These are phyloP conservation scores for Podaxis carcinomalis DNA, from an alignment of 768 basidiomycete species.

Conservation along the genomic window DNA sequence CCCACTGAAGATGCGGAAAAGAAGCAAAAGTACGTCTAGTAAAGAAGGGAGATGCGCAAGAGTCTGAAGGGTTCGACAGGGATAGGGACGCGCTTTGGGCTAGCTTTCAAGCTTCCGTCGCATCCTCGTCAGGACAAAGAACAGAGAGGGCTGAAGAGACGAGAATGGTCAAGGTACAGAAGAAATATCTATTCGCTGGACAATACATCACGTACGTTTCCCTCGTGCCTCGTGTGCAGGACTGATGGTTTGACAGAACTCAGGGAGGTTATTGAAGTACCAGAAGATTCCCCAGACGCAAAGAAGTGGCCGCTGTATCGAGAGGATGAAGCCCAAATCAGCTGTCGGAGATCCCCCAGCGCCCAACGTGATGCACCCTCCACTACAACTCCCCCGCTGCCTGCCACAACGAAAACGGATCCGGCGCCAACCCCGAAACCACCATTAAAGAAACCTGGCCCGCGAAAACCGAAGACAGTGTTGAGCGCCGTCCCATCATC, in stretches of 20 bases:
- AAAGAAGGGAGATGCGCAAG: background rate
- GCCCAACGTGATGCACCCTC: constrained; percentile 13
- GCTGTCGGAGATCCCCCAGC: background rate
- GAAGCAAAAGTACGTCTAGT: constrained; percentile 38
- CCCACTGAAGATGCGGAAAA: constrained; percentile 31
- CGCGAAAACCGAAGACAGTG: constrained; percentile 59
- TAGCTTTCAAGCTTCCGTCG: constrained; percentile 62
- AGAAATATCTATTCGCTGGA: constrained; percentile 71
- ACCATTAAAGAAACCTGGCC: constrained; percentile 47
- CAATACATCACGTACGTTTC: constrained; percentile 63
- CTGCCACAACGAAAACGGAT: constrained; percentile 11
- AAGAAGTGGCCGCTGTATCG: constrained; percentile 61
- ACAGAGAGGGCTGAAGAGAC: constrained; percentile 17
- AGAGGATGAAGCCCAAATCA: background rate
- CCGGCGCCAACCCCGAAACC: constrained; percentile 21
- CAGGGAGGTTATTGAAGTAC: constrained; percentile 74
- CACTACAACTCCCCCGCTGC: background rate
- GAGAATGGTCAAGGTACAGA: constrained; percentile 62
- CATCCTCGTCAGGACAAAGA: constrained; percentile 19
- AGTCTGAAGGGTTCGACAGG: constrained; percentile 28
- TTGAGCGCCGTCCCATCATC: constrained; percentile 51
- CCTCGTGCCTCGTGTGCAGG: constrained; percentile 1
- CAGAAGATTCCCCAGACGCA: constrained; percentile 70
- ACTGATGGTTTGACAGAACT: constrained; percentile 1
- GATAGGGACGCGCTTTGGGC: constrained; percentile 64